Evolutionary conservation across 2,329 filamentous ascomycete genomes (phyloP).

Genomic region (Emmonsia crescens): DNA sequence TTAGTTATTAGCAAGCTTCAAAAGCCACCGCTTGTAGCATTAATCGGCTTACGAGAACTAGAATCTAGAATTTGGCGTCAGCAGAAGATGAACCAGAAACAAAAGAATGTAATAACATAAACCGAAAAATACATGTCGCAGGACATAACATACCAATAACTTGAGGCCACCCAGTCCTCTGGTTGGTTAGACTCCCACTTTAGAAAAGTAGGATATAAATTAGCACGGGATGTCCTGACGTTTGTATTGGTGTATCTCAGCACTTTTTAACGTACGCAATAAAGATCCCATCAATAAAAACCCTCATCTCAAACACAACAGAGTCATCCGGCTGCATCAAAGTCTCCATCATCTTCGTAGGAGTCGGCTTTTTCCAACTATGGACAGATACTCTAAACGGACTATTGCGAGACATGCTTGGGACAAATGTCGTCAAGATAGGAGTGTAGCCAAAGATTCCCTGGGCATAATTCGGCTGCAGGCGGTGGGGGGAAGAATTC

Average conservation of each 20-base stretch:
- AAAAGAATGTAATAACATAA: neutral
- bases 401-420: slow-evolving; percentile 47
- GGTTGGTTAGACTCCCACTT: slow-evolving; percentile 47
- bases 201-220: slow-evolving; percentile 1
- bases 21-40: slow-evolving; percentile 23
- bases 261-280: slow-evolving; percentile 42
- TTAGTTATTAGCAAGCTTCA: slow-evolving; percentile 10
- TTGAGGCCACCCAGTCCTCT: slow-evolving; percentile 43
- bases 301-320: slow-evolving; percentile 53
- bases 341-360: slow-evolving; percentile 47
- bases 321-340: slow-evolving; percentile 47
- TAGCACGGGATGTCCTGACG: neutral
- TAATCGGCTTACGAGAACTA: slow-evolving; percentile 22
- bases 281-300: slow-evolving; percentile 57
- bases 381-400: slow-evolving; percentile 66
- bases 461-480: slow-evolving; percentile 10
- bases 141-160: slow-evolving; percentile 37
- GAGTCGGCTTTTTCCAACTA: slow-evolving; percentile 54
- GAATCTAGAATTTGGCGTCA: slow-evolving; percentile 19
- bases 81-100: neutral
- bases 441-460: slow-evolving; percentile 40
- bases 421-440: slow-evolving; percentile 60
- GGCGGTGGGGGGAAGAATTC: slow-evolving; percentile 17
- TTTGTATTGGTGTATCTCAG: neutral
- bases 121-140: neutral